Conservation (phyloP, 352 stramenopile genomes). For the Pythium pyrilobum region DNA sequence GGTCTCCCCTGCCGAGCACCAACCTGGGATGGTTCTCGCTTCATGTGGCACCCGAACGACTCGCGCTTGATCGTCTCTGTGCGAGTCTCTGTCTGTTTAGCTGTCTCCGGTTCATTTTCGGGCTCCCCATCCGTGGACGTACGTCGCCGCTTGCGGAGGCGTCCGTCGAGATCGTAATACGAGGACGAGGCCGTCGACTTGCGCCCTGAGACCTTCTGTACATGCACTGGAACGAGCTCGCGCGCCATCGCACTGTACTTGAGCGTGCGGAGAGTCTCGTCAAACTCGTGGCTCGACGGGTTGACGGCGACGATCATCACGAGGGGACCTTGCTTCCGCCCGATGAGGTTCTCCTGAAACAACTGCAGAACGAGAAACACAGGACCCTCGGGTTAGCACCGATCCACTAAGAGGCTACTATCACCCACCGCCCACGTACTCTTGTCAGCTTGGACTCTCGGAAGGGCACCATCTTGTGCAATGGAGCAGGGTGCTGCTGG, state of each 20-base stretch:
- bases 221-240: conserved; percentile 87
- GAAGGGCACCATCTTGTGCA: conserved; percentile 94
- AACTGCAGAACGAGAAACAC: conserved; percentile 42
- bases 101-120: not conserved
- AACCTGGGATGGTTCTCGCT: conserved; percentile 5
- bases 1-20: not conserved
- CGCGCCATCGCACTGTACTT: conserved; percentile 92
- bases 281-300: conserved; percentile 90
- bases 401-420: not conserved
- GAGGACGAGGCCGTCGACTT: conserved; percentile 25
- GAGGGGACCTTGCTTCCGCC: conserved; percentile 76
- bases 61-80: conserved; percentile 3
- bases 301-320: conserved; percentile 98
- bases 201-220: conserved; percentile 23
- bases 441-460: conserved; percentile 95
- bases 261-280: conserved; percentile 95
- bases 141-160: conserved; percentile 18
- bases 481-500: conserved; percentile 61
- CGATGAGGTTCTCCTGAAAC: conserved; percentile 93
- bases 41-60: conserved; percentile 21
- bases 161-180: conserved; percentile 29
- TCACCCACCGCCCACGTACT: conserved; percentile 15
- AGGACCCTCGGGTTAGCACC: not conserved
- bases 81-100: not conserved
- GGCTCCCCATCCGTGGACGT: conserved; percentile 8